Evolutionary conservation across 345 rosid genomes (phyloP), one percentile per base, ranked within the genome.

Genomic region (Corymbia maculata): DNA sequence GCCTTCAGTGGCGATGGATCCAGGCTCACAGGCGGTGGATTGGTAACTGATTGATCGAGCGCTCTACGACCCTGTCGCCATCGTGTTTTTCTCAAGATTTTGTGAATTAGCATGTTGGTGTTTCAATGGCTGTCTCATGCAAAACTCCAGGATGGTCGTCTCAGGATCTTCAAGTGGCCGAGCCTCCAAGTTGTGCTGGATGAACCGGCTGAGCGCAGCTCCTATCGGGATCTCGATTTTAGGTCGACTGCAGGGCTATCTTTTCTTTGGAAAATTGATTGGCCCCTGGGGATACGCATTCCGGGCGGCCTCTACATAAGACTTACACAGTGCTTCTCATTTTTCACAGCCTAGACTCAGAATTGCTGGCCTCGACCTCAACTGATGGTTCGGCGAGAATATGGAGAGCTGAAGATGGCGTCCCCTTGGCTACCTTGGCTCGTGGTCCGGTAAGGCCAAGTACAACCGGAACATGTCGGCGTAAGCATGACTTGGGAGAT

Each of bases 151-250:
- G 99, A 96, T 88, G 99, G 99, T 51, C 95, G 92, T 92, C 95
- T 98, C 88, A 95, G 98, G 93, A 96, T 98, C 90, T 90, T 95
- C 90, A 94, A 93, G 90, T 96, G 99, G 98, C 99, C 98, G 61
- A 98, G 94, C 86, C 90, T 94, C 50, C 90, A 89, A 80, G 79
- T 94, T 70, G 91, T 96, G 90, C 90, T 95, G 89, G 98, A 98
- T 89, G 98, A 98, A 88, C 94, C 90, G 80, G 92, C 89, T 86
- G 98, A 98, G 32, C 97, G 93, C 92, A 96, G 95, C 90, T 96
- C 99, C 85, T 87, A 95, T 89, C 64, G 90, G 86, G 99, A 96
- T 90, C 95, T 98, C 95, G 99, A 96, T 89, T 95, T 96, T 70
- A 96, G 99, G 99, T 96, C 84, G 84, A 19, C 61, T 3, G 28